Conservation (phyloP, 345 rosid species). For the Microthlaspi erraticum region DNA sequence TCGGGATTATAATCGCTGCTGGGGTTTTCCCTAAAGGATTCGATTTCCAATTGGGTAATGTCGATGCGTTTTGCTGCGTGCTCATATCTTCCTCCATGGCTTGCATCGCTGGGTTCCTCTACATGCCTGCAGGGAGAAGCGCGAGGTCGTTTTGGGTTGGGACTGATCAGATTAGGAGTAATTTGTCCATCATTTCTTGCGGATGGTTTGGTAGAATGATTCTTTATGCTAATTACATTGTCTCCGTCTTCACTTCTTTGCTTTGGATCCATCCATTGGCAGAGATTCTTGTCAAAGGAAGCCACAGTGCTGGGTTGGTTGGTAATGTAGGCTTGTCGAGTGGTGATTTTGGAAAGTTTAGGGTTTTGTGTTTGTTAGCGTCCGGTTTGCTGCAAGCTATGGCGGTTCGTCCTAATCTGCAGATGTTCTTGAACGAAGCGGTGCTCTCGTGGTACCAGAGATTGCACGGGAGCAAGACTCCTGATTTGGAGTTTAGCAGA, state of each 20-base stretch:
- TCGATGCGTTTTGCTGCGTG: conserved; percentile 61
- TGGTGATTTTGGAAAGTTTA: conserved; percentile 53
- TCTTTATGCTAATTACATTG: conserved; percentile 55
- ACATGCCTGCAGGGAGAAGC: conserved; percentile 76
- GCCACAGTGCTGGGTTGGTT: conserved; percentile 38
- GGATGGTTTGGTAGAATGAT: conserved; percentile 80
- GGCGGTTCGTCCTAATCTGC: conserved; percentile 75
- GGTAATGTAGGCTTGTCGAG: conserved; percentile 69
- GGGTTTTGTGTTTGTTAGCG: conserved; percentile 59
- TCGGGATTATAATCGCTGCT: conserved; percentile 58
- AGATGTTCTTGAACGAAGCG: conserved; percentile 93
- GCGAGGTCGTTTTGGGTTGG: conserved; percentile 93
- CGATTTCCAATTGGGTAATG: conserved; percentile 64
- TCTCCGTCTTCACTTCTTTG: conserved; percentile 61
- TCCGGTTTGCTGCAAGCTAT: conserved; percentile 63
- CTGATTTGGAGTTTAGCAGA: conserved; percentile 88
- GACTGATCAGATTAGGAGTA: conserved; percentile 78
- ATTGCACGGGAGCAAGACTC: conserved; percentile 81
- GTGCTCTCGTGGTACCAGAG: conserved; percentile 91
- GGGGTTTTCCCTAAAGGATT: conserved; percentile 53
- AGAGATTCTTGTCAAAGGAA: conserved; percentile 55
- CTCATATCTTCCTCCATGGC: conserved; percentile 63
- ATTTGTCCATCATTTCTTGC: conserved; percentile 67
- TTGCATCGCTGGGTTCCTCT: conserved; percentile 60
- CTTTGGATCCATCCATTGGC: conserved; percentile 85